Percentiles rank a stretch among this genome's conserved stretches.
Conservation (phyloP, 75 land plant species). For the Pinus tabuliformis region DNA sequence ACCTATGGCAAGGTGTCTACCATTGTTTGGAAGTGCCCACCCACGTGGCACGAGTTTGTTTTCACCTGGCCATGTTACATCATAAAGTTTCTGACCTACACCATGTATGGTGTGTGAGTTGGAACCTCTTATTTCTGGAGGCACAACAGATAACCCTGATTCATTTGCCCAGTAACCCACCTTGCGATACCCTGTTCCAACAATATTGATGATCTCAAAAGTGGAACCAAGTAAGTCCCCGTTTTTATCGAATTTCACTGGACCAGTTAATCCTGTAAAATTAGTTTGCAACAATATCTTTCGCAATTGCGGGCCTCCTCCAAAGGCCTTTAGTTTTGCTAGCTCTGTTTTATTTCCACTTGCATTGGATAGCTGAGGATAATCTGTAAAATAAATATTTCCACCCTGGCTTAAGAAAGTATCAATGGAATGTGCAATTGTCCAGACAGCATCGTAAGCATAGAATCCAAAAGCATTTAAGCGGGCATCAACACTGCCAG, state of each 20-base stretch:
- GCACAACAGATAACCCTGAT: constrained; percentile 27
- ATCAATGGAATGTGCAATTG: constrained; percentile 31
- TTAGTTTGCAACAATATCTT: constrained; percentile 9
- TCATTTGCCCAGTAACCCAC: constrained; percentile 57
- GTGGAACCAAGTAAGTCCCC: constrained; percentile 30
- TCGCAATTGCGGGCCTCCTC: constrained; percentile 19
- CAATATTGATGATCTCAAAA: constrained; percentile 52
- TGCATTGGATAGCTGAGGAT: constrained; percentile 7
- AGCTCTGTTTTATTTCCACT: constrained; percentile 11
- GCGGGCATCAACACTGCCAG: background rate
- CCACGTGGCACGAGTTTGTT: constrained; percentile 38
- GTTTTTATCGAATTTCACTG: constrained; percentile 29
- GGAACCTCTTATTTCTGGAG: constrained; percentile 11
- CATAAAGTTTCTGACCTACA: constrained; percentile 11
- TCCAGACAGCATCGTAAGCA: constrained; percentile 52
- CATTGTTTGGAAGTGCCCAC: constrained; percentile 60
- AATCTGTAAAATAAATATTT: constrained; percentile 16
- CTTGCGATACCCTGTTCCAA: constrained; percentile 38
- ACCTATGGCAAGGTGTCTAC: constrained; percentile 45
- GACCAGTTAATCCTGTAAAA: constrained; percentile 45
- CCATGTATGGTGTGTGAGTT: background rate
- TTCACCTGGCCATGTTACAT: constrained; percentile 48
- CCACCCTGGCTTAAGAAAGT: constrained; percentile 15
- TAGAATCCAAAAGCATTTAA: constrained; percentile 53
- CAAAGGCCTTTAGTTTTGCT: constrained; percentile 25